A percentile compares a stretch with the other conserved stretches of the same genome.
Conservation (phyloP, 2,329 filamentous ascomycete genomes). For the Beauveria scarabaeidicola region DNA sequence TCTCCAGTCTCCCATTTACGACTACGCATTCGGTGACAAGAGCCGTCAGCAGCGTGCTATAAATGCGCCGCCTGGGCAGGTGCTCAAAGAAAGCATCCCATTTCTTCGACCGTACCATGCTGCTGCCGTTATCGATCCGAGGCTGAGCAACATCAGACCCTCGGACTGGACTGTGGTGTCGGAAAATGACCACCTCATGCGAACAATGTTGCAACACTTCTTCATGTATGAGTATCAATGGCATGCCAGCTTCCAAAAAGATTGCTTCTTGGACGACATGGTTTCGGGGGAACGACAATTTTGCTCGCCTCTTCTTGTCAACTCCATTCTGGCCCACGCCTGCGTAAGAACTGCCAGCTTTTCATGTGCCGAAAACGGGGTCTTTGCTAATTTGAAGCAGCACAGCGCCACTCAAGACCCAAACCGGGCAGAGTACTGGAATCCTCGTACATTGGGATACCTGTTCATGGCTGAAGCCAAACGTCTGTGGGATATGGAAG, state of each 20-base stretch:
- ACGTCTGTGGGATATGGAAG: constrained; percentile 29
- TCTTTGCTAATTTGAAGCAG: neutral
- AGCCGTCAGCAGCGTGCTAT: constrained; percentile 8
- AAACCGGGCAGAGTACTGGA: constrained; percentile 28
- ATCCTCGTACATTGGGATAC: constrained; percentile 25
- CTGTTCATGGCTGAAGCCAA: constrained; percentile 31
- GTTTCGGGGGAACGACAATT: constrained; percentile 20
- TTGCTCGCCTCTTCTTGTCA: constrained; percentile 33
- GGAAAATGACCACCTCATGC: constrained; percentile 27
- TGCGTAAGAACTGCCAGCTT: constrained; percentile 27
- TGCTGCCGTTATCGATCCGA: constrained; percentile 25
- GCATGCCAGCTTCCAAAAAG: constrained; percentile 29
- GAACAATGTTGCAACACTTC: constrained; percentile 20
- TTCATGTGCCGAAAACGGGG: constrained; percentile 15
- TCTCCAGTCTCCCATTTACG: constrained; percentile 19
- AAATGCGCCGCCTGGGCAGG: neutral
- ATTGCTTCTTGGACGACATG: constrained; percentile 32
- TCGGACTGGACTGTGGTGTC: constrained; percentile 30
- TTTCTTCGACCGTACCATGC: constrained; percentile 21
- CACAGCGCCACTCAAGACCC: constrained; percentile 10
- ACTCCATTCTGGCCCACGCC: constrained; percentile 25
- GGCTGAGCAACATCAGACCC: constrained; percentile 20
- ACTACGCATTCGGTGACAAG: constrained; percentile 15
- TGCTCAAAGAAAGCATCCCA: neutral
- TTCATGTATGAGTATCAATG: constrained; percentile 28